These are phyloP conservation scores for Aspergillus proliferans DNA, from an alignment of 2,329 filamentous ascomycete species.

Conservation along the genomic window DNA sequence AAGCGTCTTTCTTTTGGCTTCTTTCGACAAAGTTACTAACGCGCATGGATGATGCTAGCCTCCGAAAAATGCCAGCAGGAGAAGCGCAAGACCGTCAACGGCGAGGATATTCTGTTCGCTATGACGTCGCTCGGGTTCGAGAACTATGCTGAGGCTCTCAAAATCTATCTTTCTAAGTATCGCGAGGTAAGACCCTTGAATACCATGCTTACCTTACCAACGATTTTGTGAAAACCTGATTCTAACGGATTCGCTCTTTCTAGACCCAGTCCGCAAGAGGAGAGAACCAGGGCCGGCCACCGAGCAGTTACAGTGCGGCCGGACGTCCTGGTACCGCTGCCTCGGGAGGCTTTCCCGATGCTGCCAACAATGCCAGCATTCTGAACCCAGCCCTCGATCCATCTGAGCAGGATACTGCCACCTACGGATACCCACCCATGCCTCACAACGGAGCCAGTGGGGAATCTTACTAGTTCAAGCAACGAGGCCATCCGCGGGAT, in stretches of 20 bases:
- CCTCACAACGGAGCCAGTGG: constrained; percentile 43
- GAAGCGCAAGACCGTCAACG: constrained; percentile 98
- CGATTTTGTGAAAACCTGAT: constrained; percentile 36
- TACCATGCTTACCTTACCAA: constrained; percentile 9
- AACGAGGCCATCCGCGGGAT: constrained; percentile 5
- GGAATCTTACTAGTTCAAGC: constrained; percentile 34
- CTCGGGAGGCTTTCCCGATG: constrained; percentile 30
- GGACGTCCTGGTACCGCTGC: constrained; percentile 25
- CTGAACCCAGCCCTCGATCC: constrained; percentile 40
- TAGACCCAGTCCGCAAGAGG: constrained; percentile 75
- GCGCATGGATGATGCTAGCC: constrained; percentile 50
- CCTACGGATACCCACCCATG: constrained; percentile 43
- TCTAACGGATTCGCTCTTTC: constrained; percentile 41
- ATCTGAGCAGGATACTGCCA: constrained; percentile 39
- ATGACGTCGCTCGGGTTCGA: constrained; percentile 99
- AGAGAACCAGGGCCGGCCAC: constrained; percentile 55
- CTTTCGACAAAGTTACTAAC: constrained; percentile 1
- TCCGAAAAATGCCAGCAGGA: constrained; percentile 99
- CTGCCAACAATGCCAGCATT: constrained; percentile 40
- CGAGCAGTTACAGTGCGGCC: constrained; percentile 39
- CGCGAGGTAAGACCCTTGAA: constrained; percentile 70
- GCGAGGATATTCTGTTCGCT: constrained; percentile 95
- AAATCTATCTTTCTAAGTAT: constrained; percentile 97
- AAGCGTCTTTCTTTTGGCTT: neutral
- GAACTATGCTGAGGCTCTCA: constrained; percentile 95